These are phyloP conservation scores for Coemansia sp. DNA, from an alignment of 192 early-diverging fungal genomes.

Conservation along the genomic window DNA sequence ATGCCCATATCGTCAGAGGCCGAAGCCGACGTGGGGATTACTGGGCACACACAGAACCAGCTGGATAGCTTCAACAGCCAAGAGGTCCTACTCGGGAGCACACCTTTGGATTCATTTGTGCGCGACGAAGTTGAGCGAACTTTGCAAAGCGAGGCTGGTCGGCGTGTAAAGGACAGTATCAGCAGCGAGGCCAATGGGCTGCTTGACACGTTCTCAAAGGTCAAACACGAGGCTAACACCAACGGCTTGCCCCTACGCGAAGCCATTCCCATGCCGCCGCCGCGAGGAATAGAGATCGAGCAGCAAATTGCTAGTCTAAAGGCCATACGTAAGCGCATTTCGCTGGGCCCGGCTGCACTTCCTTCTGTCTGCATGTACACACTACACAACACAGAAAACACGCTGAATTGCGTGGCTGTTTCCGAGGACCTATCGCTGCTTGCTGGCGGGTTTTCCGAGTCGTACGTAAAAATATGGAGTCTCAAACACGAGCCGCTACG, in stretches of 20 bases:
- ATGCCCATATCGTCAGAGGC: conserved; percentile 35
- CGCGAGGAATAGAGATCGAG: conserved; percentile 73
- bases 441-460: conserved; percentile 92
- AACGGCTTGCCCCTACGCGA: conserved; percentile 60
- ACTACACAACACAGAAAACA: conserved; percentile 89
- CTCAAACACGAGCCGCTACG: conserved; percentile 73
- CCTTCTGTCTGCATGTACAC: conserved; percentile 95
- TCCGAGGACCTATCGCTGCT: conserved; percentile 80
- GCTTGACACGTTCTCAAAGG: conserved; percentile 58
- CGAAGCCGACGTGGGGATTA: conserved; percentile 70
- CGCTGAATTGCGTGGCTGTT: conserved; percentile 79
- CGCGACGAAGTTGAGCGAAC: conserved; percentile 79
- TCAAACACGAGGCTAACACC: conserved; percentile 63
- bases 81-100: conserved; percentile 68
- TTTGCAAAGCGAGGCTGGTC: conserved; percentile 67
- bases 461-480: conserved; percentile 91
- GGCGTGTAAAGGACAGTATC: conserved; percentile 23
- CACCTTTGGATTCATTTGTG: conserved; percentile 70
- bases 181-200: conserved; percentile 42
- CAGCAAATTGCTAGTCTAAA: conserved; percentile 75
- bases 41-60: conserved; percentile 68
- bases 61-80: conserved; percentile 83
- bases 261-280: conserved; percentile 38
- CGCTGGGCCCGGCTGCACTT: conserved; percentile 64
- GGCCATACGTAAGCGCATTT: conserved; percentile 74